phyloP scores from a whole-genome alignment of 2,329 filamentous ascomycete species.

The Xylaria multiplex region DNA sequence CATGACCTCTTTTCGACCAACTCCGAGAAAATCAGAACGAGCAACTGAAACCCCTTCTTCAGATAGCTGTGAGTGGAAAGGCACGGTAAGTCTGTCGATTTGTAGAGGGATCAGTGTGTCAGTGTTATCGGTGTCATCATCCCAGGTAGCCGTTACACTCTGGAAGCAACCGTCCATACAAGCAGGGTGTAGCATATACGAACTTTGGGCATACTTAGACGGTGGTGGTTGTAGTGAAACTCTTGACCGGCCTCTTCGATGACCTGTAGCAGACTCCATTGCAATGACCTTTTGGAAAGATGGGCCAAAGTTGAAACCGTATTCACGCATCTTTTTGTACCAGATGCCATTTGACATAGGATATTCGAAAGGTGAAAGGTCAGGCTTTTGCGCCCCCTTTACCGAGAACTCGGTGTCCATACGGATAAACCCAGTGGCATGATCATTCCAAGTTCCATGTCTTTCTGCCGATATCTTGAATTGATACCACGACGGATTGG shows the following conservation, averaged over 20 bases:
- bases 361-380: not conserved
- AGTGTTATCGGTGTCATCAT: not conserved
- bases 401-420: not conserved
- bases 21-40: not conserved
- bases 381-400: not conserved
- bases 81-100: conserved; percentile 4
- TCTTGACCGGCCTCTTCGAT: not conserved
- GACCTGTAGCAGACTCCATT: not conserved
- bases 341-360: not conserved
- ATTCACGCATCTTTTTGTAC: conserved; percentile 10
- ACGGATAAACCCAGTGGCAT: conserved; percentile 6
- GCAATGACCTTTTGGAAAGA: conserved; percentile 1
- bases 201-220: not conserved
- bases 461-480: conserved; percentile 5
- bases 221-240: not conserved
- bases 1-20: not conserved
- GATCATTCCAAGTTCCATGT: not conserved
- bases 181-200: conserved; percentile 10
- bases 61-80: not conserved
- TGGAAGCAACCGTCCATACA: conserved; percentile 22
- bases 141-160: not conserved
- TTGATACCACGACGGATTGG: not conserved
- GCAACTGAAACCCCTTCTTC: conserved; percentile 6
- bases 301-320: conserved; percentile 8
- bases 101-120: not conserved